Conservation (phyloP, 148 eudicot species). For the Heliosperma pusillum region DNA sequence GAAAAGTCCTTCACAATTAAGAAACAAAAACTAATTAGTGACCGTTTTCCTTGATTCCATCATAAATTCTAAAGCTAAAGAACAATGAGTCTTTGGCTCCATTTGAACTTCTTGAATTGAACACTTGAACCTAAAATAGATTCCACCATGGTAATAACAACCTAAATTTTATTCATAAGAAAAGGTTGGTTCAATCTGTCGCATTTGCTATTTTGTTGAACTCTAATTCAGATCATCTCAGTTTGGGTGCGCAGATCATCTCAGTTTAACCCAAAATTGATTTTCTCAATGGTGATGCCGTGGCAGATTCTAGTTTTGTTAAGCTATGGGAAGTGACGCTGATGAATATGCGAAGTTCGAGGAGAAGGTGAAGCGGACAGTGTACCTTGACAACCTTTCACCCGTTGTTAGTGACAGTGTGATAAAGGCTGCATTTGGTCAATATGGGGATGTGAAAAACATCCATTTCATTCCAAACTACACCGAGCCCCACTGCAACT, state of each 20-base stretch:
- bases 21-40: not conserved
- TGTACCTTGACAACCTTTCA: slow-evolving; percentile 71
- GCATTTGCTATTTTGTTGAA: not conserved
- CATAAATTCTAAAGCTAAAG: too few relatives aligned
- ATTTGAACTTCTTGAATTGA: not conserved
- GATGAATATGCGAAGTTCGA: slow-evolving; percentile 58
- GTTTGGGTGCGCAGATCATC: too few relatives aligned
- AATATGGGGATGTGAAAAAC: slow-evolving; percentile 49
- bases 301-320: slow-evolving; percentile 5
- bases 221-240: not conserved
- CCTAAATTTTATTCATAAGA: not conserved
- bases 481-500: slow-evolving; percentile 28
- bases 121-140: slow-evolving; percentile 1
- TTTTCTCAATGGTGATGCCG: not conserved
- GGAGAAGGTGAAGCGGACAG: slow-evolving; percentile 60
- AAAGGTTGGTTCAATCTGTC: not conserved
- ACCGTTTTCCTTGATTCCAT: too few relatives aligned
- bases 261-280: not conserved
- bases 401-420: slow-evolving; percentile 54
- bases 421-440: slow-evolving; percentile 55
- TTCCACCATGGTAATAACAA: not conserved
- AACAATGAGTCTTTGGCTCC: not conserved
- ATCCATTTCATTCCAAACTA: slow-evolving; percentile 56
- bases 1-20: not conserved
- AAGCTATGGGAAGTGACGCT: slow-evolving; percentile 39